Evolutionary conservation across 2,329 filamentous ascomycete species (phyloP).

Genomic region (Ascochyta viciae-villosae): DNA sequence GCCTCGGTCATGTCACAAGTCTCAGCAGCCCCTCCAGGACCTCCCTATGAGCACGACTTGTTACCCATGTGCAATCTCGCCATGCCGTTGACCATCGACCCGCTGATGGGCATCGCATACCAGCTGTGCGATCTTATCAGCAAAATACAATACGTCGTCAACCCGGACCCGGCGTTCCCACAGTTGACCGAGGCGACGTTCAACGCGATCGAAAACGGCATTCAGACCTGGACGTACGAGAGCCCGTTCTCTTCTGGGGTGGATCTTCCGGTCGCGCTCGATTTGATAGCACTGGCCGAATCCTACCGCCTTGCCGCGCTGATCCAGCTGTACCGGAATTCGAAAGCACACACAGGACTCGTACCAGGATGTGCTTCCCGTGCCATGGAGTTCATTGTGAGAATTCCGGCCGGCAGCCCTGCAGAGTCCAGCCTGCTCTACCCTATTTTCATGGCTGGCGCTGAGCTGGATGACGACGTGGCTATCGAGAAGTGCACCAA

Average conservation of each 20-base stretch:
- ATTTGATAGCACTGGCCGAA: slow-evolving; percentile 46
- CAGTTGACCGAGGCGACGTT: slow-evolving; percentile 44
- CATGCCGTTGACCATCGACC: slow-evolving; percentile 41
- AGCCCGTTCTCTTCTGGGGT: slow-evolving; percentile 40
- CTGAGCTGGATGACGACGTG: slow-evolving; percentile 39
- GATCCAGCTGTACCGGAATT: slow-evolving; percentile 46
- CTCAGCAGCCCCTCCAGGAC: slow-evolving; percentile 22
- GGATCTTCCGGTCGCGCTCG: slow-evolving; percentile 41
- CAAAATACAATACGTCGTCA: slow-evolving; percentile 44
- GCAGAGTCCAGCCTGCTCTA: slow-evolving; percentile 46
- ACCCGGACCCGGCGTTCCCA: slow-evolving; percentile 42
- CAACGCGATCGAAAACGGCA: slow-evolving; percentile 39
- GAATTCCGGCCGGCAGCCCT: slow-evolving; percentile 44
- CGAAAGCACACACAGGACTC: slow-evolving; percentile 30
- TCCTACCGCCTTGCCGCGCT: slow-evolving; percentile 44
- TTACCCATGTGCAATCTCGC: slow-evolving; percentile 25
- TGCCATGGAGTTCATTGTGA: slow-evolving; percentile 44
- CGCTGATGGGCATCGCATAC: slow-evolving; percentile 47
- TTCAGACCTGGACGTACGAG: slow-evolving; percentile 44
- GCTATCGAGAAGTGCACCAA: slow-evolving; percentile 41
- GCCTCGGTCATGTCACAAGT: slow-evolving; percentile 46
- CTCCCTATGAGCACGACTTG: slow-evolving; percentile 28
- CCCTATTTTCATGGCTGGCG: slow-evolving; percentile 46
- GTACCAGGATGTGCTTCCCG: slow-evolving; percentile 40
- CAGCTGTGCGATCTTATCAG: slow-evolving; percentile 44